Conservation (phyloP, 768 basidiomycete species). For the Hirschioporus abietinus region DNA sequence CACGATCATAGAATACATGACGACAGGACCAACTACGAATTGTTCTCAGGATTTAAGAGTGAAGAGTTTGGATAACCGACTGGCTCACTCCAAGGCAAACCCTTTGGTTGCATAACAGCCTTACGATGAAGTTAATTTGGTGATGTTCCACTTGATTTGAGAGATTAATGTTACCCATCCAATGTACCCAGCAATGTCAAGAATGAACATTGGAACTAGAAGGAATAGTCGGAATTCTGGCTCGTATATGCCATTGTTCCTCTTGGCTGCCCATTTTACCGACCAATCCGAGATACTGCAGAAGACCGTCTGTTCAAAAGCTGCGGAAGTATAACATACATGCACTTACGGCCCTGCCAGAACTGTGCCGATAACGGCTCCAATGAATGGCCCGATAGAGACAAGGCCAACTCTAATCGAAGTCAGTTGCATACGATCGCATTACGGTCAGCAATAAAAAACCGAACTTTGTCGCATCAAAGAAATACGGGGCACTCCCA, state of each 20-base stretch:
- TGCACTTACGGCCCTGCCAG: slow-evolving; percentile 13
- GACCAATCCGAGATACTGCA: slow-evolving; percentile 29
- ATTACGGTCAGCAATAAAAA: background rate
- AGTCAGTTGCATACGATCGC: background rate
- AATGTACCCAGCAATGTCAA: slow-evolving; percentile 40
- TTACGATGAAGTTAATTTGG: background rate
- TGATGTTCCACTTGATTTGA: background rate
- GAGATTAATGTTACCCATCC: slow-evolving; percentile 32
- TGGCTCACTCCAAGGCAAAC: background rate
- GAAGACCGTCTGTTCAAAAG: background rate
- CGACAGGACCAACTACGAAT: background rate
- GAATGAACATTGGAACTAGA: slow-evolving; percentile 32
- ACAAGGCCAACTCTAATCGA: slow-evolving; percentile 11
- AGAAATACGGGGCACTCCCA: background rate
- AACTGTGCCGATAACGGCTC: slow-evolving; percentile 8
- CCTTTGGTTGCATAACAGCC: background rate
- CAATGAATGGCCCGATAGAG: slow-evolving; percentile 17
- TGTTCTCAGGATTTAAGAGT: background rate
- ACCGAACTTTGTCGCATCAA: background rate
- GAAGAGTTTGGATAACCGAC: background rate
- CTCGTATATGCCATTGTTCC: slow-evolving; percentile 41
- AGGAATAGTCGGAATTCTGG: slow-evolving; percentile 41
- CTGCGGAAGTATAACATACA: background rate
- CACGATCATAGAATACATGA: background rate
- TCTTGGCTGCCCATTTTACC: slow-evolving; percentile 36